Percentiles rank a stretch among this genome's conserved stretches.
Conservation (phyloP, 805 yeast species). For the Wilhelminamyces savonicus region DNA sequence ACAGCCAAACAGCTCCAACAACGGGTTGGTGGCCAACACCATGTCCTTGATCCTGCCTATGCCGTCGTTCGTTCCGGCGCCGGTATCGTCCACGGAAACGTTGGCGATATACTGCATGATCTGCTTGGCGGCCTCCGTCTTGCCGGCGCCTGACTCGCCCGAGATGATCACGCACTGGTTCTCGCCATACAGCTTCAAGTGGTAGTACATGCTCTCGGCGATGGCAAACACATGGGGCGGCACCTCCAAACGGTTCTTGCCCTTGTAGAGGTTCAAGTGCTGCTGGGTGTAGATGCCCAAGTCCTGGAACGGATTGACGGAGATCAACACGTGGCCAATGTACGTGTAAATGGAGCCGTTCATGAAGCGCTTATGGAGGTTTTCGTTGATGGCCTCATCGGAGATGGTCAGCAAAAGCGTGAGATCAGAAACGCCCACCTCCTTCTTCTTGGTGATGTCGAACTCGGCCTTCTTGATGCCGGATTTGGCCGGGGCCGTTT, state of each 20-base stretch:
- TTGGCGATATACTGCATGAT: conserved; percentile 96
- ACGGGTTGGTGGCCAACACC: conserved; percentile 95
- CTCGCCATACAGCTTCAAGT: conserved; percentile 88
- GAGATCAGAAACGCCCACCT: conserved; percentile 96
- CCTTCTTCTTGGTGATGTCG: conserved; percentile 82
- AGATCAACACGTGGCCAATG: conserved; percentile 89
- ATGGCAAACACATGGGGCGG: conserved; percentile 98
- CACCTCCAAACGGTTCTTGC: conserved; percentile 90
- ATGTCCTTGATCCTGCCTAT: conserved; percentile 90
- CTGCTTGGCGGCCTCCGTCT: conserved; percentile 96
- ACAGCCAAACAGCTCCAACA: conserved; percentile 87
- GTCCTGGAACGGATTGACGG: conserved; percentile 95
- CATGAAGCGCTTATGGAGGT: conserved; percentile 80
- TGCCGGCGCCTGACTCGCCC: conserved; percentile 98
- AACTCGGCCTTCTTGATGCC: conserved; percentile 82
- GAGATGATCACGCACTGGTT: conserved; percentile 96
- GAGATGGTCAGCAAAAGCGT: conserved; percentile 83
- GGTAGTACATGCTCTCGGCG: conserved; percentile 95
- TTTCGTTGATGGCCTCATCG: conserved; percentile 89
- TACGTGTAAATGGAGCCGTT: conserved; percentile 89
- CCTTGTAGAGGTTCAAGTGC: conserved; percentile 69
- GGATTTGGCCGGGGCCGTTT: conserved; percentile 50
- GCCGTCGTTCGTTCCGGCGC: conserved; percentile 42
- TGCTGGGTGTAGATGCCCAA: conserved; percentile 89
- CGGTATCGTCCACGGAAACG: conserved; percentile 60